phyloP scores from a whole-genome alignment of 1,284 basidiomycete genomes.

The Clitocybe nebularis region DNA sequence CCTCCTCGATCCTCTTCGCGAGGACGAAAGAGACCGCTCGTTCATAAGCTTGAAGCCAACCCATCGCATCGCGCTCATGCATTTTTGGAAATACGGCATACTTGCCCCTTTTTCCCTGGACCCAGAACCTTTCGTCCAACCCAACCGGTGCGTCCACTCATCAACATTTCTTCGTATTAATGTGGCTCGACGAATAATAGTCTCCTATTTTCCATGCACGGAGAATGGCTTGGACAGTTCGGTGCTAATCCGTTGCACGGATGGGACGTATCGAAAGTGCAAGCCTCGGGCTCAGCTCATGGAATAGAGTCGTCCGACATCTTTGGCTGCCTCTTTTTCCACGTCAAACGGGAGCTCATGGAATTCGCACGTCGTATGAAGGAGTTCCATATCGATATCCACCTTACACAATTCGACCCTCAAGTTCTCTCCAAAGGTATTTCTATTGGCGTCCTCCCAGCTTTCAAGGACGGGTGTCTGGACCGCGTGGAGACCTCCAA shows the following conservation, averaged over 20 bases:
- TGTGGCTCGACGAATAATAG: slow-evolving; percentile 18
- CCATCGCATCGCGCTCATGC: slow-evolving; percentile 33
- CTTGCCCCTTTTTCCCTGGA: slow-evolving; percentile 35
- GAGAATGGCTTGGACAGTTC: slow-evolving; percentile 33
- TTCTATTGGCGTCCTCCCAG: slow-evolving; percentile 31
- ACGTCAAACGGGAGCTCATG: slow-evolving; percentile 36
- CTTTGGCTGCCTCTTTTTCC: slow-evolving; percentile 41
- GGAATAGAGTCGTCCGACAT: slow-evolving; percentile 34
- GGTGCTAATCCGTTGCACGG: slow-evolving; percentile 33
- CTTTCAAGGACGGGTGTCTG: slow-evolving; percentile 32
- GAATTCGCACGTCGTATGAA: slow-evolving; percentile 36
- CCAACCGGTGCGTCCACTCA: slow-evolving; percentile 30
- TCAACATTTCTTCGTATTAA: not conserved
- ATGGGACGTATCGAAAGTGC: slow-evolving; percentile 32
- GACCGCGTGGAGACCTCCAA: slow-evolving; percentile 36
- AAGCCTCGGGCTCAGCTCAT: slow-evolving; percentile 26
- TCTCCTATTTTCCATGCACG: slow-evolving; percentile 33
- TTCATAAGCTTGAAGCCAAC: slow-evolving; percentile 25
- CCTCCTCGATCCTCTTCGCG: slow-evolving; percentile 23
- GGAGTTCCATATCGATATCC: slow-evolving; percentile 33
- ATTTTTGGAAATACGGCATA: slow-evolving; percentile 35
- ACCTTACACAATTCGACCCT: slow-evolving; percentile 37
- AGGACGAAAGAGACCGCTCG: slow-evolving; percentile 31
- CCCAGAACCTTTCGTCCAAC: slow-evolving; percentile 30
- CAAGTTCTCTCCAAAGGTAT: slow-evolving; percentile 35